Conservation (phyloP, 2,329 filamentous ascomycete genomes). For the Colletotrichum caudatum region DNA sequence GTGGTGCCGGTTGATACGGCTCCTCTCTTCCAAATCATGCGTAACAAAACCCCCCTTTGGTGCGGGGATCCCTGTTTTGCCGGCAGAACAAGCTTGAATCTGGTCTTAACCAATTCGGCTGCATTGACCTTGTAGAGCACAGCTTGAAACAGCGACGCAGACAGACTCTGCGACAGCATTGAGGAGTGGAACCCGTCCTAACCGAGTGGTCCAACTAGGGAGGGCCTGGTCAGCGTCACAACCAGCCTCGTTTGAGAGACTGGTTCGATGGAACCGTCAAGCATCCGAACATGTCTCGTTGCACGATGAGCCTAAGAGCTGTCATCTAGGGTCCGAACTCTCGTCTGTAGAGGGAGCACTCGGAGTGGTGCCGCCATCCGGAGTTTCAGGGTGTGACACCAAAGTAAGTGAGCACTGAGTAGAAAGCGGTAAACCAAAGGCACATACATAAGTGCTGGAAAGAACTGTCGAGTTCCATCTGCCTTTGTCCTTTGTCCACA, state of each 20-base stretch:
- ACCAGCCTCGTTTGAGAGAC: constrained; percentile 33
- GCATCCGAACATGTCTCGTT: constrained; percentile 36
- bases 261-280: constrained; percentile 38
- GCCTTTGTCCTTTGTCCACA: accelerated
- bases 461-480: not conserved
- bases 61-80: constrained; percentile 19
- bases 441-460: not conserved
- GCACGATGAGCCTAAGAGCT: constrained; percentile 24
- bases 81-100: constrained; percentile 23
- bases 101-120: not conserved
- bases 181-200: constrained; percentile 22
- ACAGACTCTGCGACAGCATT: constrained; percentile 33
- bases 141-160: constrained; percentile 38
- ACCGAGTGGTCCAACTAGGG: constrained; percentile 26
- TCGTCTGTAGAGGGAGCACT: constrained; percentile 20
- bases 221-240: constrained; percentile 26
- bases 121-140: constrained; percentile 29
- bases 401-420: constrained; percentile 1
- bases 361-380: constrained; percentile 33
- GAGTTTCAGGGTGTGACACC: constrained; percentile 39
- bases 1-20: constrained; percentile 6
- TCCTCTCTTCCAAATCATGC: constrained; percentile 23
- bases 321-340: constrained; percentile 35
- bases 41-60: constrained; percentile 9
- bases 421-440: not conserved